phyloP scores from a whole-genome alignment of 306 rosid species.

The Casuarina cunninghamiana region DNA sequence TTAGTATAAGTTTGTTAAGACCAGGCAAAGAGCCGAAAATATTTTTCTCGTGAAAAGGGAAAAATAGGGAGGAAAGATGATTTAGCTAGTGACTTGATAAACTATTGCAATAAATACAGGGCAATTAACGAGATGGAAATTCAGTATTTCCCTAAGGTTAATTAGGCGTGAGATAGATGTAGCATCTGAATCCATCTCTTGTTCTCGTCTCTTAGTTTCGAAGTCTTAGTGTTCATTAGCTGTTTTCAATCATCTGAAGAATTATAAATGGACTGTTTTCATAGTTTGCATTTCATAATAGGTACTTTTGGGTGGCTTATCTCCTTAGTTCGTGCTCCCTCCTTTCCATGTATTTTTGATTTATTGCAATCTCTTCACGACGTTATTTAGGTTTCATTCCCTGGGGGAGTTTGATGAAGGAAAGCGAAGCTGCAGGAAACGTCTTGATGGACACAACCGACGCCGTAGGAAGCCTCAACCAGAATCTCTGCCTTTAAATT shows the following conservation, averaged over 20 bases:
- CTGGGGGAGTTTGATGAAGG: constrained; percentile 83
- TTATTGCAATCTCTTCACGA: neutral
- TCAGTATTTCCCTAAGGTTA: neutral
- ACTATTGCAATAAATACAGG: neutral
- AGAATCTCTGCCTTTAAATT: constrained; percentile 50
- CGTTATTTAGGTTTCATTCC: constrained; percentile 68
- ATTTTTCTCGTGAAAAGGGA: neutral
- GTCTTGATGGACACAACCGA: constrained; percentile 83
- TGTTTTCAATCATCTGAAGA: neutral
- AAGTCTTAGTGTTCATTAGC: neutral
- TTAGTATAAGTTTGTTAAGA: no score
- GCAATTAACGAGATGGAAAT: neutral
- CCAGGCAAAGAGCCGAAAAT: neutral
- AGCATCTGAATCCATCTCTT: neutral
- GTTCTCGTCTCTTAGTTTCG: neutral
- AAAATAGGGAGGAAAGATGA: neutral
- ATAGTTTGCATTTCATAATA: neutral
- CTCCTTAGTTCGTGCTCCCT: neutral
- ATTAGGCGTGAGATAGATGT: neutral
- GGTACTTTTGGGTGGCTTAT: neutral
- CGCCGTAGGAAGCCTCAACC: constrained; percentile 86
- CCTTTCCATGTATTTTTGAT: constrained; percentile 2
- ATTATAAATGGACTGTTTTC: neutral
- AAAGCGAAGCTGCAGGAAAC: constrained; percentile 85
- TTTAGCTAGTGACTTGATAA: neutral